phyloP scores from a whole-genome alignment of 208 protist genomes.

The Wallacemonas rigidus region DNA sequence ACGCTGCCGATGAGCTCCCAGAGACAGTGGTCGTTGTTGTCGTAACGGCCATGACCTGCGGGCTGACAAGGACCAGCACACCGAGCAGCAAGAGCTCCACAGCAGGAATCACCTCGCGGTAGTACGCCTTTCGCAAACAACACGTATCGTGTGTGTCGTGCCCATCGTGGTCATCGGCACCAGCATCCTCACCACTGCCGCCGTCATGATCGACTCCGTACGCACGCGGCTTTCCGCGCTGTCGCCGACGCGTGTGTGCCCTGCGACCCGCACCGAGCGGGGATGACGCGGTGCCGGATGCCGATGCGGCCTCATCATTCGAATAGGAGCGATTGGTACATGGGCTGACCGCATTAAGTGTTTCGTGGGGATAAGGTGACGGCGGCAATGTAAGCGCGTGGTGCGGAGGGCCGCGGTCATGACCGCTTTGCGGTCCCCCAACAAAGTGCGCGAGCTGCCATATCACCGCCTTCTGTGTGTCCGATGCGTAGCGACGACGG shows the following conservation, averaged over 20 bases:
- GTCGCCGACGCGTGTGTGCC: too few relatives aligned
- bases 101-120: slow-evolving; percentile 31
- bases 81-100: slow-evolving; percentile 71
- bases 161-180: neutral
- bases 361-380: too few relatives aligned
- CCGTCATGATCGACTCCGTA: neutral
- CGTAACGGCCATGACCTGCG: slow-evolving; percentile 58
- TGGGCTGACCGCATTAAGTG: too few relatives aligned
- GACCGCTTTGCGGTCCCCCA: neutral
- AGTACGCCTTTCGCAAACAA: slow-evolving; percentile 17
- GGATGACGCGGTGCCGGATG: too few relatives aligned
- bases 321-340: too few relatives aligned
- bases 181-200: neutral
- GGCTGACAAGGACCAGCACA: slow-evolving; percentile 64
- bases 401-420: too few relatives aligned
- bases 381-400: too few relatives aligned
- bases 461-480: neutral
- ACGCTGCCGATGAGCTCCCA: neutral
- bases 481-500: slow-evolving; percentile 9
- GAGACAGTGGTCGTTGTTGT: neutral
- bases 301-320: too few relatives aligned
- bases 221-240: neutral
- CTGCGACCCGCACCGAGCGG: neutral
- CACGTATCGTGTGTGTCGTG: neutral
- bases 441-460: slow-evolving; percentile 1